Base-by-base conservation (phyloP, 2,329 filamentous ascomycete species). In the Aureobasidium uvarum region DNA sequence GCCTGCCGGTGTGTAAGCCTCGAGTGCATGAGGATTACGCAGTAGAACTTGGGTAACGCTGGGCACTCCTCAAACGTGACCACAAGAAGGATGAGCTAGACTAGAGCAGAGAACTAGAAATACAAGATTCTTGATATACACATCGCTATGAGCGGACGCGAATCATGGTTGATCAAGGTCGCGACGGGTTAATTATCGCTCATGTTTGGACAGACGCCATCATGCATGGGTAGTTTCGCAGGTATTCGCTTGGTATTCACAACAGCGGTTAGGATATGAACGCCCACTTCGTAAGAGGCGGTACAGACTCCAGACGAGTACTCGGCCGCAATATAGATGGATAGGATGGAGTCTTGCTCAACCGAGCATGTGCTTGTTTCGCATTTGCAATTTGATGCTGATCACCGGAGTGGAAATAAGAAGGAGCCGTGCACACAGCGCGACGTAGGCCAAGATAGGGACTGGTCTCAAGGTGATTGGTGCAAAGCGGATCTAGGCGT, bases 1-100 rank as follows among this genome's bases (percentile, higher is more conserved):
- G 52, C 63, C 64, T 25, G 66, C 67, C 33, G 67, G 67, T 31
- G 33, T 62, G 1, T 62, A 51, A 55, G 4, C n/a, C 51, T 25
- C 10, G 36, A 20, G 41, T 3, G 18, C 20, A 20, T 23, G 41
- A 5, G 38, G 20, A n/a, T 23, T 28, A 20, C n/a, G 31, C 38
- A 16, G 18, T 43, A 43, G 14, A n/a, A 2, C n/a, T 23, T 7
- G 20, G 28, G 23, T 23, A 48, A 51, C 8, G 14, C 25, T 51
- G 48, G 16, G 23, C 11, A n/a, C 5, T 23, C 13, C 10, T 10
- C 18, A 20, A n/a, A 51, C 3, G 48, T 51, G 16, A 25, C 16
- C 25, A 33, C 31, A 51, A 25, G 33, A 3, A 28, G 16, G 23
- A 51, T 33, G 10, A 28, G n/a, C 7, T 31, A 51, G 48, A 51